A percentile compares a stretch with the other conserved stretches of the same genome.
Conservation (phyloP, 768 basidiomycete species). For the Tephrocybe rancida region DNA sequence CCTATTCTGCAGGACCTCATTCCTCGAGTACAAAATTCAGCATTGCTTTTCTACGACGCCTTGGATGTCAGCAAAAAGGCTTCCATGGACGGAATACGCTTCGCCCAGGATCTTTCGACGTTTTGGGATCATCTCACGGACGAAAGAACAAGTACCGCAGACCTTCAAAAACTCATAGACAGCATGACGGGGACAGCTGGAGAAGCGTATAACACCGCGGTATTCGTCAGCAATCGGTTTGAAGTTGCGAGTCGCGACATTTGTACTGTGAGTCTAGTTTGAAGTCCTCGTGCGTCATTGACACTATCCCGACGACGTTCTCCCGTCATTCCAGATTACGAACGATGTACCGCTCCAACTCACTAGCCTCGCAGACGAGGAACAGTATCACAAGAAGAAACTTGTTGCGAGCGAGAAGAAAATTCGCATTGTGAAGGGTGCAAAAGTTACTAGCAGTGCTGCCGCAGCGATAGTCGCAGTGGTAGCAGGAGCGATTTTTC, state of each 20-base stretch:
- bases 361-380: slow-evolving; percentile 9
- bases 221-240: background rate
- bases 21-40: slow-evolving; percentile 8
- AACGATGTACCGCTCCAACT: slow-evolving; percentile 14
- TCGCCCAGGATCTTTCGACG: slow-evolving; percentile 2
- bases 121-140: background rate
- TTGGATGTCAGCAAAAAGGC: slow-evolving; percentile 7
- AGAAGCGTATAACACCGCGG: background rate
- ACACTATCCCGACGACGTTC: background rate
- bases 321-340: slow-evolving; percentile 6
- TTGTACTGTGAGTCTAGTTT: background rate
- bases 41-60: slow-evolving; percentile 13
- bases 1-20: slow-evolving; percentile 16
- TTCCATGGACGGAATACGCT: background rate
- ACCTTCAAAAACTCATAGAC: background rate
- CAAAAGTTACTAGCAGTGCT: slow-evolving; percentile 14
- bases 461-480: slow-evolving; percentile 18
- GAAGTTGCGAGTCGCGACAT: background rate
- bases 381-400: background rate
- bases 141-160: background rate
- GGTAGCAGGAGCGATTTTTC: slow-evolving; percentile 13
- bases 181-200: slow-evolving; percentile 2
- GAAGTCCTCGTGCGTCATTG: background rate
- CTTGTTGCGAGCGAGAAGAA: slow-evolving; percentile 9
- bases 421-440: slow-evolving; percentile 8